Evolutionary conservation across 345 rosid species (phyloP).

Genomic region (Anacardium occidentale): DNA sequence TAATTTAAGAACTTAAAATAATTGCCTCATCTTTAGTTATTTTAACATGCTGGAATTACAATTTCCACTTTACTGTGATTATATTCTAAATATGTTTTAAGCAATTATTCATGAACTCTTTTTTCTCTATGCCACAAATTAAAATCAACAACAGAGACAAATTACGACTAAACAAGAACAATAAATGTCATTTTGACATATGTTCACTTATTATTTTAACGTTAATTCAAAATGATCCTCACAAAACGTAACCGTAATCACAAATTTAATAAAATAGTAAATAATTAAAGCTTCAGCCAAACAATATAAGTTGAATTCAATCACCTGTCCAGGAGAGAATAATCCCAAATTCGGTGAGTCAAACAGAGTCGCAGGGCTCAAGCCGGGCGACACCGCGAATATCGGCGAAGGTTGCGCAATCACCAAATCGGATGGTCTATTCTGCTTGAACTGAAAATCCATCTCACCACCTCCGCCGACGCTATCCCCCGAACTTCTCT

Average conservation of each 20-base stretch:
- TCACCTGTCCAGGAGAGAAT: constrained; percentile 66
- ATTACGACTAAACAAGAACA: too few relatives aligned
- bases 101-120: not conserved
- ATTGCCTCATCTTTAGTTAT: not conserved
- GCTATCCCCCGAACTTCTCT: constrained; percentile 21
- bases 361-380: constrained; percentile 52
- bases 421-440: constrained; percentile 49
- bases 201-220: not conserved
- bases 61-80: not conserved
- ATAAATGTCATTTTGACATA: not conserved
- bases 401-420: constrained; percentile 44
- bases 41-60: not conserved
- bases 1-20: not conserved
- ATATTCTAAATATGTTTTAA: too few relatives aligned
- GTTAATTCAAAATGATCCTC: not conserved
- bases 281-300: not conserved
- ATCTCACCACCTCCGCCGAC: constrained; percentile 21
- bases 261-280: not conserved
- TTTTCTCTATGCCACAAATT: not conserved
- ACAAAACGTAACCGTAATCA: too few relatives aligned
- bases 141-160: too few relatives aligned
- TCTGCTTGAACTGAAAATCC: constrained; percentile 44
- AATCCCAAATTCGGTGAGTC: constrained; percentile 77
- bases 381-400: constrained; percentile 49
- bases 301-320: not conserved